phyloP scores from a whole-genome alignment of 257 asterid species.

The Datura wrightii region DNA sequence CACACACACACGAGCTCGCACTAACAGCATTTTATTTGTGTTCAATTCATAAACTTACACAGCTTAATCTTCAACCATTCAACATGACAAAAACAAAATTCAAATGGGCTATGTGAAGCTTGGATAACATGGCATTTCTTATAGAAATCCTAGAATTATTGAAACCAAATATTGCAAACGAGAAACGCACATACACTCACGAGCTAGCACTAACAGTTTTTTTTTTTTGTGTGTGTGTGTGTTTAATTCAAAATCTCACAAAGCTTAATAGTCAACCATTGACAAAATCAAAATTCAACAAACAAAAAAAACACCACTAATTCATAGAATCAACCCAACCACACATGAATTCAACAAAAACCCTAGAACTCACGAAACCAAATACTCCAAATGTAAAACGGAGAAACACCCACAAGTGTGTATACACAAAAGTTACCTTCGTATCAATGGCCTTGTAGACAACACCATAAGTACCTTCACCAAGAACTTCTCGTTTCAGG shows the following conservation, averaged over 20 bases:
- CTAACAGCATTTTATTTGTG: background rate
- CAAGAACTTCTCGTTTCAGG: slow-evolving; percentile 79
- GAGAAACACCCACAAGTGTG: background rate
- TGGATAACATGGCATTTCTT: background rate
- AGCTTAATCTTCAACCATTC: background rate
- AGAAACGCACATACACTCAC: background rate
- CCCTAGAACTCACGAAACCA: background rate
- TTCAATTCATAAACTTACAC: background rate
- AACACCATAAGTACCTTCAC: slow-evolving; percentile 94
- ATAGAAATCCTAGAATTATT: background rate
- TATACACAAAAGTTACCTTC: slow-evolving; percentile 51
- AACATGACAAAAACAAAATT: background rate
- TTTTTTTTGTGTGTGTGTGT: background rate
- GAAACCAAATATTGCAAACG: background rate
- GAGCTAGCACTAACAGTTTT: background rate
- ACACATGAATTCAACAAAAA: background rate
- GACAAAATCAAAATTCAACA: background rate
- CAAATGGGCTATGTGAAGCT: slow-evolving; percentile 3
- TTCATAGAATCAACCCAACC: background rate
- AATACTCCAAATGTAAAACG: background rate
- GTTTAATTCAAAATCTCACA: background rate
- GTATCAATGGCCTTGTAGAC: slow-evolving; percentile 91
- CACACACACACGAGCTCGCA: background rate
- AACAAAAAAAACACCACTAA: background rate
- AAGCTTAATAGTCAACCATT: background rate